Percentiles rank a stretch among this genome's conserved stretches.
These are phyloP conservation scores for Candolleomyces efflorescens DNA, from an alignment of 768 basidiomycete species.

Conservation along the genomic window DNA sequence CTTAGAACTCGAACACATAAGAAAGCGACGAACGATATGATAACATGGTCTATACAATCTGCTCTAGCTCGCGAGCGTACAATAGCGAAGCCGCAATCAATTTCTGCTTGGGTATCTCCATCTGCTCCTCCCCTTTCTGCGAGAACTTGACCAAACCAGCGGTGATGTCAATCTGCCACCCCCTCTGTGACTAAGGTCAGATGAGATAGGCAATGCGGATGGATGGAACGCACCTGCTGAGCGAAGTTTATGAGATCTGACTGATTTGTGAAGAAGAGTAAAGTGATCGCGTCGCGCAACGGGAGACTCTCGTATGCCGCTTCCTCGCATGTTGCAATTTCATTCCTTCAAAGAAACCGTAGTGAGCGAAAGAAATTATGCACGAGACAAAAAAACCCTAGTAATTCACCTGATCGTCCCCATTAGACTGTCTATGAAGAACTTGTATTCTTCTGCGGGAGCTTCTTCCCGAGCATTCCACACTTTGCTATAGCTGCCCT, in stretches of 20 bases:
- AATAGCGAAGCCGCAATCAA: constrained; percentile 72
- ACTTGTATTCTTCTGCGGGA: constrained; percentile 91
- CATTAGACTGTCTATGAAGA: constrained; percentile 91
- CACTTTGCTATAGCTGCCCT: constrained; percentile 96
- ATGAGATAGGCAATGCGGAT: constrained; percentile 4
- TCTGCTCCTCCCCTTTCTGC: constrained; percentile 74
- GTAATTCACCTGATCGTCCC: constrained; percentile 78
- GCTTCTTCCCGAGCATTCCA: constrained; percentile 94
- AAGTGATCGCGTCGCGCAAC: constrained; percentile 81
- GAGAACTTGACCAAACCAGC: constrained; percentile 71
- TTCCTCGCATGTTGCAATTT: constrained; percentile 97
- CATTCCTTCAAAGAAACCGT: constrained; percentile 53
- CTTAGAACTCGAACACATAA: background rate
- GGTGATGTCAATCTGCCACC: constrained; percentile 78
- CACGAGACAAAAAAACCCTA: background rate
- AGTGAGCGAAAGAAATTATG: background rate
- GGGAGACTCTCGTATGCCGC: constrained; percentile 90
- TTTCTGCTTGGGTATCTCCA: constrained; percentile 83
- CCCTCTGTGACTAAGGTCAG: constrained; percentile 47
- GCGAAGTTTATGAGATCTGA: constrained; percentile 84
- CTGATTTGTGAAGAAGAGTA: constrained; percentile 86
- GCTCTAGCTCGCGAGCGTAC: constrained; percentile 87
- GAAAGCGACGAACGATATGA: constrained; percentile 9
- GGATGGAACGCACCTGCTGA: constrained; percentile 46
- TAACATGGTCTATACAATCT: constrained; percentile 62